These are phyloP conservation scores for Eucalyptus cloeziana DNA, from an alignment of 345 rosid species.

Conservation along the genomic window DNA sequence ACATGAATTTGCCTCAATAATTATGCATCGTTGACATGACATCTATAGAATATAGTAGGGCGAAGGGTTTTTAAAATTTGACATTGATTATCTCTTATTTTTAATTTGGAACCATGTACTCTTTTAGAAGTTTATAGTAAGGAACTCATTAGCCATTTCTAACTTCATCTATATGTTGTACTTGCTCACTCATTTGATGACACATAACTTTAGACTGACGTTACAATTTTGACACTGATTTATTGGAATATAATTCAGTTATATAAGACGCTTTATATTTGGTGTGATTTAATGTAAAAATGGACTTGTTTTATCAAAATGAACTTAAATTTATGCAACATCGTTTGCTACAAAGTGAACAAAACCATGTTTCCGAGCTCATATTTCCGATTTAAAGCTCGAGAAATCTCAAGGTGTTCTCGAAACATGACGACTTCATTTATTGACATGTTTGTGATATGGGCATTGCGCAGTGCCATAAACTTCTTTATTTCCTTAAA, in stretches of 20 bases:
- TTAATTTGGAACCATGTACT: background rate
- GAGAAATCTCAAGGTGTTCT: background rate
- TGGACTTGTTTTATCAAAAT: background rate
- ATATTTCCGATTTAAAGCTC: background rate
- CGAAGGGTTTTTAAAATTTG: background rate
- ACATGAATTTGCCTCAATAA: background rate
- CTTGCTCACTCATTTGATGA: background rate
- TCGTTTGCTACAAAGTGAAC: background rate
- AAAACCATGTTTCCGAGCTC: background rate
- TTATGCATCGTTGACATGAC: background rate
- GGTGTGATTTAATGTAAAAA: background rate
- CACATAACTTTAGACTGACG: background rate
- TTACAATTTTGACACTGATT: background rate
- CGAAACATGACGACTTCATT: background rate
- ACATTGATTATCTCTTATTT: background rate
- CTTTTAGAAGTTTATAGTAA: background rate
- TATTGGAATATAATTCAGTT: background rate
- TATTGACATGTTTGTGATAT: background rate
- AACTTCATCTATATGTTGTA: background rate
- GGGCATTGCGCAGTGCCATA: background rate
- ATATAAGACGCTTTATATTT: background rate
- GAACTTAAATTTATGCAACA: background rate
- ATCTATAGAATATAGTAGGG: background rate
- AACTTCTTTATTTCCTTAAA: background rate
- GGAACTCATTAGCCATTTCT: background rate